Base-by-base conservation (phyloP, 2,329 filamentous ascomycete species). In the Biscogniauxia sp. region DNA sequence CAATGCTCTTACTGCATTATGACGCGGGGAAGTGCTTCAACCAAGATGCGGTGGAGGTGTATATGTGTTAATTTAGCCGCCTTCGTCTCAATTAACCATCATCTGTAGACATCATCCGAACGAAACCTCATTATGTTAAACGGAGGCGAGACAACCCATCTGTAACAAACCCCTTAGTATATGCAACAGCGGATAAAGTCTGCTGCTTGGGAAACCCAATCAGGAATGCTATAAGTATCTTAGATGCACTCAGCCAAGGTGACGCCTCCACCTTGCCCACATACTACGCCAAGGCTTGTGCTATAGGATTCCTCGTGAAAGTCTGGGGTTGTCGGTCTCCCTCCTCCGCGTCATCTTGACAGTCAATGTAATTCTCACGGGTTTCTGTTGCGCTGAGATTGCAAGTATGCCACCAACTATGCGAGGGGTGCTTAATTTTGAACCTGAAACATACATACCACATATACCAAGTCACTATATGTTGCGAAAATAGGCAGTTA, bases 61-160 rank as follows among this genome's bases (percentile, higher is more conserved):
- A 51, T 41, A n/a, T n/a, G n/a, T n/a, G 28, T 56, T 63, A 20
- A 66, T 70, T 70, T 70, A 70, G 66, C 68, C 68, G 66, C 57
- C 63, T 63, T 62, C 56, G 51, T 45, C 50, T 53, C 58, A 66
- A 69, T 68, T 54, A 65, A 62, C 57, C 32, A 53, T 53, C 63
- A 69, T 69, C 58, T 68, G 67, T 64, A 53, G 20, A 26, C 45
- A 63, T 56, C 57, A 61, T 63, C 66, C 65, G 65, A 69, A 70
- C 68, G 68, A 59, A 63, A 69, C 68, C 64, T 63, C 17, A 56
- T 13, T 13, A 45, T 17, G 37, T 17, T 45, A 45, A 45, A 45
- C n/a, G 37, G 17, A 17, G 37, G 37, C 37, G 11, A 11, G 5
- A 45, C 15, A 6, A 32, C 28, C 37, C 17, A n/a, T 15, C 6